Base-by-base conservation (phyloP, 2,329 filamentous ascomycete genomes). In the Pestalotiopsis sp. region DNA sequence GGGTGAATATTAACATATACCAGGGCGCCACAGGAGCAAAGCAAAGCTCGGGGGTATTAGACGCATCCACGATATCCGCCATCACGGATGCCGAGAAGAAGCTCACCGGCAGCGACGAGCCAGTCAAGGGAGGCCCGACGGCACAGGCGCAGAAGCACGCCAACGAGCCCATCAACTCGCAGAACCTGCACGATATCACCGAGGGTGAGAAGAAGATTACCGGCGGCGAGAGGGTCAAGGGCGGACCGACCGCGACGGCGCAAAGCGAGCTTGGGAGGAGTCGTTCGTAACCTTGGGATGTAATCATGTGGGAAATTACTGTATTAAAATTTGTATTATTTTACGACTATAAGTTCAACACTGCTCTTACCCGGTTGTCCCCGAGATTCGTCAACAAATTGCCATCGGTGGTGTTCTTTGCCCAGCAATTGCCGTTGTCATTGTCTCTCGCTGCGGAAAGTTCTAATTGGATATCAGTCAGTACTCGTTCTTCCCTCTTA, bases 201-300 rank as follows among this genome's bases (percentile, higher is more conserved):
- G 75, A 78, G 57, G 81, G 79, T 12, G 81, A 83, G 75, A 80
- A 80, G 68, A 74, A 71, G n/a, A 74, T 83, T 38, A 82, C 80
- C 0, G 80, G 80, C 1, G 62, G 62, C 0, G 76, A 78, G 3
- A 70, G 73, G 0, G 73, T 81, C 27, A 76, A 79, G 65, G 77
- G 79, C 12, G 81, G 81, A 0, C 81, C 82, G 0, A 83, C 81
- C 1, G 70, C 79, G 0, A 74, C 79, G 5, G 80, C 80, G 1
- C 81, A 84, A 73, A 75, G 74, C 57, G 74, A 77, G 69, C 63
- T 76, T 4, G 65, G 60, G 9, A 73, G 75, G 69, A 74, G 70
- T 59, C 71, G 70, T 3, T 41, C 49, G 4, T 66, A 31, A n/a
- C 6, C 6, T 52, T 23, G 7, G 1, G n/a, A 52, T 52, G n/a